Percentiles rank a stretch among this genome's conserved stretches.
These are phyloP conservation scores for Colletotrichum musicola DNA, from an alignment of 2,329 filamentous ascomycete species.

Conservation along the genomic window DNA sequence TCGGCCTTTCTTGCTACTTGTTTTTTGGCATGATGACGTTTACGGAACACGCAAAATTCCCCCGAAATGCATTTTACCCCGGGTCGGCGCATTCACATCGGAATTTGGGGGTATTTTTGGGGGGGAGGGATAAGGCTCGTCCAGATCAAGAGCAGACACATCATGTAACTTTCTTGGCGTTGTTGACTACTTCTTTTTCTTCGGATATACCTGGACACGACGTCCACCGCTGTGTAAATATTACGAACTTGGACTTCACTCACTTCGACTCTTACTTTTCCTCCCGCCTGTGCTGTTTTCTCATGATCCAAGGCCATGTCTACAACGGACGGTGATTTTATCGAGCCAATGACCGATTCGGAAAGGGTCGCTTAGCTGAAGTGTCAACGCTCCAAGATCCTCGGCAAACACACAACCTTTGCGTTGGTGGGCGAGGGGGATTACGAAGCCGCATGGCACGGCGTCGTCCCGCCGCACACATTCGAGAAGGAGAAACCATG, in stretches of 20 bases:
- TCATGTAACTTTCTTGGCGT: slow-evolving; percentile 8
- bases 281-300: too few species aligned
- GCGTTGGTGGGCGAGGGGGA: too few species aligned
- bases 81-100: slow-evolving; percentile 27
- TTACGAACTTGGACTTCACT: slow-evolving; percentile 8
- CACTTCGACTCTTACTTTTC: too few species aligned
- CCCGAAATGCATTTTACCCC: background rate
- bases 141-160: slow-evolving; percentile 6
- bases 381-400: too few species aligned
- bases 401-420: too few species aligned
- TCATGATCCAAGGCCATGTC: too few species aligned
- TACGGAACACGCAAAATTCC: slow-evolving; percentile 4
- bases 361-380: too few species aligned
- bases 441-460: too few species aligned
- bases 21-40: slow-evolving; percentile 8
- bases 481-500: too few species aligned
- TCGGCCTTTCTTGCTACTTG: background rate
- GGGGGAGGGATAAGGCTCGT: background rate
- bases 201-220: slow-evolving; percentile 35
- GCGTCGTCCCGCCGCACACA: too few species aligned
- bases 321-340: too few species aligned
- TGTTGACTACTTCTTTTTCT: background rate
- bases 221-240: slow-evolving; percentile 32
- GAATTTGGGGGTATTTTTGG: background rate
- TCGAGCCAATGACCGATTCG: too few species aligned